Percentiles rank a stretch among this genome's conserved stretches.
phyloP scores from a whole-genome alignment of 2,329 filamentous ascomycete species.

The Didymella lethalis region DNA sequence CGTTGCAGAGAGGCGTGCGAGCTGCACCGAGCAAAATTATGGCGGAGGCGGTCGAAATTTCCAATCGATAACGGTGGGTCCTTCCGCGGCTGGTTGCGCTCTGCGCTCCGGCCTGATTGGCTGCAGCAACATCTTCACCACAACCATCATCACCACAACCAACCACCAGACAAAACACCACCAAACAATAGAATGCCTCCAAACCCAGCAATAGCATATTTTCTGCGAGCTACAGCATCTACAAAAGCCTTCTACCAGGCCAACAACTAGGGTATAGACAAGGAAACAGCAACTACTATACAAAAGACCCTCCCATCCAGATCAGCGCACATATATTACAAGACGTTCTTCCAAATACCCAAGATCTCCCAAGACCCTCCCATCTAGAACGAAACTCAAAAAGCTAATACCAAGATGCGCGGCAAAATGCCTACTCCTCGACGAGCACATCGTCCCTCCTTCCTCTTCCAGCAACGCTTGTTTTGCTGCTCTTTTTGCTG shows the following conservation, averaged over 20 bases:
- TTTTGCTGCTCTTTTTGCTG: constrained; percentile 72
- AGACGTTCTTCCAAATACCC: neutral
- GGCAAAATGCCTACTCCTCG: constrained; percentile 36
- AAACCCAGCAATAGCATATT: neutral
- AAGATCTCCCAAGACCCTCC: neutral
- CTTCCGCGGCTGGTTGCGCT: neutral
- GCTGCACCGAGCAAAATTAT: constrained; percentile 14
- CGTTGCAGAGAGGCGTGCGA: constrained; percentile 24
- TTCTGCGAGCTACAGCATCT: neutral
- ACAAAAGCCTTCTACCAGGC: constrained; percentile 4
- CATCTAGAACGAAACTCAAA: neutral
- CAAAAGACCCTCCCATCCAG: neutral
- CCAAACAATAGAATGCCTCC: neutral
- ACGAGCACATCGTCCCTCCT: constrained; percentile 40
- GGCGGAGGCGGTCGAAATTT: constrained; percentile 11
- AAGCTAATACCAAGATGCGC: neutral
- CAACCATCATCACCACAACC: neutral
- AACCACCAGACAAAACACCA: neutral
- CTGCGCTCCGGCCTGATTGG: neutral
- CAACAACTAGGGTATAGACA: constrained; percentile 17
- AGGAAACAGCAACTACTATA: constrained; percentile 16
- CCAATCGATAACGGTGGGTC: constrained; percentile 19
- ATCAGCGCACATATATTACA: constrained; percentile 8
- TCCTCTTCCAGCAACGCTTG: constrained; percentile 49
- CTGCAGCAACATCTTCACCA: neutral